Base-by-base conservation (phyloP, 768 basidiomycete genomes). In the Suillus fuscotomentosus region DNA sequence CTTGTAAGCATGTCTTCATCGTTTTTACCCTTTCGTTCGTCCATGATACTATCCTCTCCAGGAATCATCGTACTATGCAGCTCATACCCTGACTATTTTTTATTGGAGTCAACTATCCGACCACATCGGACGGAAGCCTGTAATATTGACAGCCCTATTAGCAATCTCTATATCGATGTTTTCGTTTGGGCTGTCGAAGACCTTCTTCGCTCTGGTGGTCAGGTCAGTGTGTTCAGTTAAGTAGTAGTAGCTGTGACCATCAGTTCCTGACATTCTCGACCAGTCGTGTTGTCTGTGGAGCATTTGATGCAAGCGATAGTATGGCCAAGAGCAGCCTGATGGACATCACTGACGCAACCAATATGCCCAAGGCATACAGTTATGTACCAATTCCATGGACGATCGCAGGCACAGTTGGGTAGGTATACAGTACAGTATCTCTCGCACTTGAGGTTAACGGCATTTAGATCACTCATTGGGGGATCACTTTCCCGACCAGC, bases 401-500 rank as follows among this genome's bases (percentile, higher is more conserved):
- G 38, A 57, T 76, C 17, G 83, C 83, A 10, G 71, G 68, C 0
- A 76, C 80, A 9, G 14, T 80, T 1, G 83, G 82, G 83, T 83
- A 50, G 60, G 81, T 72, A 55, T 43, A 63, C 17, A 43, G 13
- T 20, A 34, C 34, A 27, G 11, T 8, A 10, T 10, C 17, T 48
- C 22, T 41, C 5, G 17, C 64, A 6, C 60, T 31, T 70, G 14
- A 68, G 11, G 13, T 48, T 48, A 0, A 62, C 13, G 5, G 13
- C 17, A 27, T n/a, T 9, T 51, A 89, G 91, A 0, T 89, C 91
- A 14, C 72, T 91, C 48, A 80, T 90, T 5, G 39, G 36, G 36
- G 91, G 91, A 0, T 70, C 79, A 14, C 74, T 92, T 27, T 84
- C 88, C 13, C 82, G 76, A 39, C 91, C 91, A 0, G 80, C 83